phyloP scores from a whole-genome alignment of 768 basidiomycete species.

The Polyporus arcularius region DNA sequence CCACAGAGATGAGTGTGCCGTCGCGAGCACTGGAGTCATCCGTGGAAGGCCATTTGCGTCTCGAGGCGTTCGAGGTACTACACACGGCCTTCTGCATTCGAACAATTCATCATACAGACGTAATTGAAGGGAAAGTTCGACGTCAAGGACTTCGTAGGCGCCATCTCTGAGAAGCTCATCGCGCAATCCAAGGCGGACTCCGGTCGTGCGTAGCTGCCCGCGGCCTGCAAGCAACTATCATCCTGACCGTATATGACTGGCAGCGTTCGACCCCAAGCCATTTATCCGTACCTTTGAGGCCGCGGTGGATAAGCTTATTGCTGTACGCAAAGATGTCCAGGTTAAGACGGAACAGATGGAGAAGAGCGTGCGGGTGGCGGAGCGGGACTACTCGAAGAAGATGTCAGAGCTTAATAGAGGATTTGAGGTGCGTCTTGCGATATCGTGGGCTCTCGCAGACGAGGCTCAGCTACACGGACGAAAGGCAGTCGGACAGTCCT shows the following conservation, averaged over 20 bases:
- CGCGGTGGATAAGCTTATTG: constrained; percentile 85
- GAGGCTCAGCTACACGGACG: background rate
- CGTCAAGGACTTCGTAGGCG: constrained; percentile 85
- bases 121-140: constrained; percentile 79
- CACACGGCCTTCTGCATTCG: background rate
- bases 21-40: constrained; percentile 45
- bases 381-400: constrained; percentile 92
- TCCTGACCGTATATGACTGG: constrained; percentile 2
- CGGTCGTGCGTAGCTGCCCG: constrained; percentile 62
- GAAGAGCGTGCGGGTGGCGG: constrained; percentile 83
- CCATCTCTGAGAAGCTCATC: constrained; percentile 87
- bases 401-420: constrained; percentile 91
- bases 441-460: background rate
- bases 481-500: constrained; percentile 86
- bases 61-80: constrained; percentile 42
- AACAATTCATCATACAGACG: background rate
- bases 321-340: constrained; percentile 88
- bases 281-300: constrained; percentile 92
- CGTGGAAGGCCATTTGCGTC: constrained; percentile 41
- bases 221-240: background rate
- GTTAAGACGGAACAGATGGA: constrained; percentile 90
- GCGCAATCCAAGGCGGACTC: constrained; percentile 79
- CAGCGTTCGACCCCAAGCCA: constrained; percentile 93
- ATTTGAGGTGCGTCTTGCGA: constrained; percentile 71
- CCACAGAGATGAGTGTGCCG: background rate